These are phyloP conservation scores for Leccinellum albellum DNA, from an alignment of 768 basidiomycete genomes.

Conservation along the genomic window DNA sequence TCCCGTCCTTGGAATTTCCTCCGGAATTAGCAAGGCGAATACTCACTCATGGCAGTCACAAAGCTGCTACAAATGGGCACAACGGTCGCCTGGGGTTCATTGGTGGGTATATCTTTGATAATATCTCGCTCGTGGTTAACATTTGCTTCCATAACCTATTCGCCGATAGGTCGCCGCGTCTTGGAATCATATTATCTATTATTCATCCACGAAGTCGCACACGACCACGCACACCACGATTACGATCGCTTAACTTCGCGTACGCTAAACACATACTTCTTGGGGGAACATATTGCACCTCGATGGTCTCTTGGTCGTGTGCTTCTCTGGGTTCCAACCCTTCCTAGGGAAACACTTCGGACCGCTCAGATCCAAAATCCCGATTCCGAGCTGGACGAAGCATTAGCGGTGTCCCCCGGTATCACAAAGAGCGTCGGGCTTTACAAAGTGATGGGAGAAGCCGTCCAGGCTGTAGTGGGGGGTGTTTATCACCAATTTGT, in stretches of 20 bases:
- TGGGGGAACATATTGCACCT: slow-evolving; percentile 72
- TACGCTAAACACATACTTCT: slow-evolving; percentile 61
- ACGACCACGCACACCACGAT: slow-evolving; percentile 47
- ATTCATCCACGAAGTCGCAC: slow-evolving; percentile 57
- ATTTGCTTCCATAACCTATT: neutral
- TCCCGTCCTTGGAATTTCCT: slow-evolving; percentile 65
- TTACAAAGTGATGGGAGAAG: slow-evolving; percentile 74
- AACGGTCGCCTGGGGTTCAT: slow-evolving; percentile 71
- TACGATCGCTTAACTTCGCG: slow-evolving; percentile 54
- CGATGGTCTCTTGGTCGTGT: slow-evolving; percentile 71
- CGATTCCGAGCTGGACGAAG: slow-evolving; percentile 27
- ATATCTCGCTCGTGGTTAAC: neutral
- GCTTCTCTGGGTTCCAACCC: slow-evolving; percentile 73
- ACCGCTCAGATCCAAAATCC: slow-evolving; percentile 12
- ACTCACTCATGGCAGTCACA: slow-evolving; percentile 77
- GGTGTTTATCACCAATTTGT: slow-evolving; percentile 81
- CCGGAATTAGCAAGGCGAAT: slow-evolving; percentile 67
- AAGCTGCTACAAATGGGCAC: slow-evolving; percentile 59
- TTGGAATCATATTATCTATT: slow-evolving; percentile 72
- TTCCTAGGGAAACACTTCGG: slow-evolving; percentile 34
- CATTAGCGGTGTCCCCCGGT: slow-evolving; percentile 29
- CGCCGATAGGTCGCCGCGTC: slow-evolving; percentile 63
- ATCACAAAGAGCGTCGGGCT: slow-evolving; percentile 57
- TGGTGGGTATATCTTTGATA: slow-evolving; percentile 38
- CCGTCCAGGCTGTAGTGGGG: slow-evolving; percentile 72